Evolutionary conservation across 768 basidiomycete species (phyloP).

Genomic region (Psilocybe azurescens): DNA sequence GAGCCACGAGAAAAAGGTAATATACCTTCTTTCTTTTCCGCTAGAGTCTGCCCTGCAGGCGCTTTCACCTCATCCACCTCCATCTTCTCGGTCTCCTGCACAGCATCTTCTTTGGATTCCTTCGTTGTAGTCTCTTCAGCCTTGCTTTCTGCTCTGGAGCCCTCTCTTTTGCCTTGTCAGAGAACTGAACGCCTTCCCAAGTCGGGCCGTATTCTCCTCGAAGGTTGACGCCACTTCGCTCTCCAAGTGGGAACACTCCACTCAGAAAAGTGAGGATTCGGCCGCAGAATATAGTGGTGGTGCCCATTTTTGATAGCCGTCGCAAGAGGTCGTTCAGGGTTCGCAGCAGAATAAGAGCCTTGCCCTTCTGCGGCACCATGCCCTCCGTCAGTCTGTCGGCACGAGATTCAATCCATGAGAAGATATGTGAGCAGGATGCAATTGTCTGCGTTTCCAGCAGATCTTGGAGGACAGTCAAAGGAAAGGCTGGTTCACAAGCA

Average conservation of each 20-base stretch:
- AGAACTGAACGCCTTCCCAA: slow-evolving; percentile 70
- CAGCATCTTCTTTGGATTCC: slow-evolving; percentile 23
- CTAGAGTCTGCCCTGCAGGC: slow-evolving; percentile 22
- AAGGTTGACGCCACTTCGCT: slow-evolving; percentile 90
- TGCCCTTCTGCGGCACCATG: slow-evolving; percentile 87
- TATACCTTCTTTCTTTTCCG: slow-evolving; percentile 67
- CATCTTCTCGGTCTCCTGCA: slow-evolving; percentile 57
- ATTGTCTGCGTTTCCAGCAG: slow-evolving; percentile 88
- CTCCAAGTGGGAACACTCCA: slow-evolving; percentile 84
- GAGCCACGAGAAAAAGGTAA: neutral
- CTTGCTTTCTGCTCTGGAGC: slow-evolving; percentile 31
- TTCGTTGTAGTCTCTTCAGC: slow-evolving; percentile 27
- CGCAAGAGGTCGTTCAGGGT: slow-evolving; percentile 88
- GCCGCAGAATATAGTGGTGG: slow-evolving; percentile 87
- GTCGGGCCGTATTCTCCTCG: slow-evolving; percentile 84
- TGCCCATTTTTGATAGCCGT: slow-evolving; percentile 84
- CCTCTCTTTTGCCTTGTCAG: slow-evolving; percentile 36
- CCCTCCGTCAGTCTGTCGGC: slow-evolving; percentile 72
- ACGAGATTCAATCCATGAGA: slow-evolving; percentile 85
- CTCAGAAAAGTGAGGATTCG: slow-evolving; percentile 88
- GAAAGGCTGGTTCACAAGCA: slow-evolving; percentile 77
- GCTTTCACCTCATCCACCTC: slow-evolving; percentile 62
- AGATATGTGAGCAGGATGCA: slow-evolving; percentile 82
- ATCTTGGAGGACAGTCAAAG: slow-evolving; percentile 78
- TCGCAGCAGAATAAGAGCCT: slow-evolving; percentile 83